Conservation (phyloP, 768 basidiomycete genomes). For the Russula abietina region DNA sequence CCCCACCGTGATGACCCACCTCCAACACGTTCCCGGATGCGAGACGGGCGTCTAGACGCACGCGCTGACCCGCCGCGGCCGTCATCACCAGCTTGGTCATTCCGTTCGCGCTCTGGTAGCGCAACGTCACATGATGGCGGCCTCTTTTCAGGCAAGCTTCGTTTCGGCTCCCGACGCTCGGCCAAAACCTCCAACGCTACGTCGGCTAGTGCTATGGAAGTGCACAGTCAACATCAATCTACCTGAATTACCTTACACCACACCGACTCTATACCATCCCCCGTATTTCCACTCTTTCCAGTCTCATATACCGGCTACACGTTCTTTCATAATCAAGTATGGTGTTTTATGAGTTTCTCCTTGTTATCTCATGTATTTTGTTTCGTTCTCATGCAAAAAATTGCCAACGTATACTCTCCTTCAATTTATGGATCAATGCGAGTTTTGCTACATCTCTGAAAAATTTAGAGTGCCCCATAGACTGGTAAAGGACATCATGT, state of each 20-base stretch:
- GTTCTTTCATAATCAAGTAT: constrained; percentile 23
- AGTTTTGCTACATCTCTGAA: constrained; percentile 5
- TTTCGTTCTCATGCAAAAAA: constrained; percentile 7
- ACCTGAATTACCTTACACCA: constrained; percentile 2
- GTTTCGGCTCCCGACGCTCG: constrained; percentile 71
- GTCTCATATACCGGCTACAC: constrained; percentile 22
- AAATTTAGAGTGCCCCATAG: background rate
- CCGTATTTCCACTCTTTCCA: background rate
- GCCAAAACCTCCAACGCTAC: constrained; percentile 31
- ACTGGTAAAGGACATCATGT: background rate
- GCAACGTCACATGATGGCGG: constrained; percentile 62
- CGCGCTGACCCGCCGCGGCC: constrained; percentile 51
- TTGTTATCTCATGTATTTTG: constrained; percentile 20
- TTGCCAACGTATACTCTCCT: constrained; percentile 15
- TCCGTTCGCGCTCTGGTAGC: constrained; percentile 77
- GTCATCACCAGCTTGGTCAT: constrained; percentile 77
- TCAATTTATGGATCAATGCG: constrained; percentile 6
- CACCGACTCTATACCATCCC: background rate
- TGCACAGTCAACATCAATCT: constrained; percentile 4
- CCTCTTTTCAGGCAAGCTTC: constrained; percentile 64
- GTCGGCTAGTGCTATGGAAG: constrained; percentile 16
- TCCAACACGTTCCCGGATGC: constrained; percentile 34
- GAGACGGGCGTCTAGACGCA: constrained; percentile 49
- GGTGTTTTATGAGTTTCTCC: constrained; percentile 21
- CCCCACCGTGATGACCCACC: constrained; percentile 29